A percentile compares a stretch with the other conserved stretches of the same genome.
These are phyloP conservation scores for Cantharellus anzutake DNA, from an alignment of 768 basidiomycete genomes.

Conservation along the genomic window DNA sequence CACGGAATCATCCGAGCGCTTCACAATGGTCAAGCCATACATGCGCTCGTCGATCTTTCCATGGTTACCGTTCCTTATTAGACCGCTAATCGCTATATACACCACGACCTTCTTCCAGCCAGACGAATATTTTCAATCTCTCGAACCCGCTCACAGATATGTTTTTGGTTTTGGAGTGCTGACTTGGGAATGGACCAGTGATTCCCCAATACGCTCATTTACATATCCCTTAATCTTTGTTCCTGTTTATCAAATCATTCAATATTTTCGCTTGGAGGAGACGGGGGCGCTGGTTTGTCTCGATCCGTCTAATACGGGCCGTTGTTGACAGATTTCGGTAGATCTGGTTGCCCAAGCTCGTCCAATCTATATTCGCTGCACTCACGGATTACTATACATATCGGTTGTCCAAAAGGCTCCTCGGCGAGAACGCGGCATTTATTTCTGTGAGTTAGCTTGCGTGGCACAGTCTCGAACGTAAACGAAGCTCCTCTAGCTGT, in stretches of 20 bases:
- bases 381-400: slow-evolving; percentile 60
- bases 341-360: slow-evolving; percentile 53
- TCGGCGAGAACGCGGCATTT: slow-evolving; percentile 38
- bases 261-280: slow-evolving; percentile 33
- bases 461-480: background rate
- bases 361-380: slow-evolving; percentile 63
- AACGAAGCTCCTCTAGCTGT: slow-evolving; percentile 27
- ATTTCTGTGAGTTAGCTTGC: slow-evolving; percentile 36
- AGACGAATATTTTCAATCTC: slow-evolving; percentile 89
- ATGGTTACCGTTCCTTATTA: slow-evolving; percentile 3
- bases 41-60: background rate
- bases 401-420: slow-evolving; percentile 34
- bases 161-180: slow-evolving; percentile 85
- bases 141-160: slow-evolving; percentile 76
- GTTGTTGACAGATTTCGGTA: slow-evolving; percentile 15
- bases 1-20: too few species aligned
- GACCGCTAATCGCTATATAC: slow-evolving; percentile 26
- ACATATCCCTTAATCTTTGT: slow-evolving; percentile 68
- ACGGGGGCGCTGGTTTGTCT: slow-evolving; percentile 40
- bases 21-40: too few species aligned
- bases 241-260: slow-evolving; percentile 56
- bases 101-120: slow-evolving; percentile 88
- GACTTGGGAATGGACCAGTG: slow-evolving; percentile 88
- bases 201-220: slow-evolving; percentile 55
- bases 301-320: background rate